Base-by-base conservation (phyloP, 2,329 filamentous ascomycete species). In the Fusarium sp. region DNA sequence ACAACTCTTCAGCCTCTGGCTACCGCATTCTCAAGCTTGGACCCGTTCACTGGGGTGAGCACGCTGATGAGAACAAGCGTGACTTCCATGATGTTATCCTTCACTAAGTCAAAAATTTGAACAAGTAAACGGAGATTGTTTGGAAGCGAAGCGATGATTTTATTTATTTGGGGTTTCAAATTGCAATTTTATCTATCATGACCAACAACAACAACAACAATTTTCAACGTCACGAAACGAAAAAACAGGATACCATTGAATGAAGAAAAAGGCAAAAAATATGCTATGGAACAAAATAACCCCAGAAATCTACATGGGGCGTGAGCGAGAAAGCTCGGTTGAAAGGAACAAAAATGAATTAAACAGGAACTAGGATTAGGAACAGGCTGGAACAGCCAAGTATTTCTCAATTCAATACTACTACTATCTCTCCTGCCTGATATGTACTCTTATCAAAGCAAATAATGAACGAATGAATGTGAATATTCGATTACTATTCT, bases 21-120 rank as follows among this genome's bases (percentile, higher is more conserved):
- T 79, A 81, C 71, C 83, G 84, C 62, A 86, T 90, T 78, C 84
- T 91, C 71, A 90, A 89, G 82, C 86, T 91, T 61, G 86, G 86
- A 25, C 88, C 88, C 34, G 88, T 90, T 62, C 87, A 90, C 84
- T 89, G 83, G 79, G 88, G 88, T 70, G 87, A 87, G 82, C 85
- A 88, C 78, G 80, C 81, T 23, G 86, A 83, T 66, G 86, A 85
- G 58, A 81, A 87, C 81, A 84, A 86, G 80, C 82, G 80, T 46
- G 88, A 90, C 81, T 89, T 81, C 77, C 79, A 84, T 78, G 83
- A 86, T 73, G 78, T 84, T 42, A 79, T 79, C 31, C 77, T 83
- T 65, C 79, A 81, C 76, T 82, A 75, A 62, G 62, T 59, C 28
- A 9, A n/a, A 21, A n/a, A 26, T 12, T 37, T 53, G 53, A 46